Base-by-base conservation (phyloP, 163 green algal species). In the Picocystis sp. region DNA sequence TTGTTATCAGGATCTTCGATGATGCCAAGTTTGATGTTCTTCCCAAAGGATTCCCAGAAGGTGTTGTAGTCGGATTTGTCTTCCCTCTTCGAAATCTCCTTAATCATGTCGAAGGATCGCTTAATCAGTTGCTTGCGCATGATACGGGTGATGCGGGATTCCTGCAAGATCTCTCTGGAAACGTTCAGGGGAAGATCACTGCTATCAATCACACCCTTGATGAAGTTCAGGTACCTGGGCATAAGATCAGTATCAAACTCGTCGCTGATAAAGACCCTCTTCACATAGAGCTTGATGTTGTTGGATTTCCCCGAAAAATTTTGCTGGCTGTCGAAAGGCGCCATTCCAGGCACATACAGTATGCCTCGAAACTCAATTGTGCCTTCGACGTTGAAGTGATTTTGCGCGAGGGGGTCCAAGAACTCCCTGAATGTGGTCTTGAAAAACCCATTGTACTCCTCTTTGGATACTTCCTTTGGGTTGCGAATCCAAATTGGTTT, bases 171-270 rank as follows among this genome's bases (percentile, higher is more conserved):
- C 69, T 98, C 89, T 51, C 90, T 77, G 11, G 72, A 89, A 3
- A 98, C 87, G 64, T 98, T 98, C 47, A 98, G 82, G 3, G 89
- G 89, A 60, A 98, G 78, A 75, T 98, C 89, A 25, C 72, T 78
- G 44, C 70, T 87, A 79, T 98, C 89, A 3, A 98, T 84, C 11
- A 98, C 71, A 52, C 88, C 88, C 73, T 92, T 92, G 47, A 94
- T 61, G 60, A 94, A 94, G 62, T 58, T 71, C 47, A 93, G 73
- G 69, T 84, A 92, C 47, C 84, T 73, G 0, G 89, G 89, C 15
- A 97, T 77, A 29, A 98, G 75, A 57, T 92, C 74, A 58, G 93
- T 87, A 63, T 95, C 84, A 66, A 98, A 98, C 67, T 93, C 80
- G 59, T 94, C 87, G 13, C 51, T 79, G 73, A 98, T 98, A 82